Evolutionary conservation across 1,139 yeast species (phyloP), one percentile per base, ranked within the genome.

Genomic region (Yamadazyma aaseri): DNA sequence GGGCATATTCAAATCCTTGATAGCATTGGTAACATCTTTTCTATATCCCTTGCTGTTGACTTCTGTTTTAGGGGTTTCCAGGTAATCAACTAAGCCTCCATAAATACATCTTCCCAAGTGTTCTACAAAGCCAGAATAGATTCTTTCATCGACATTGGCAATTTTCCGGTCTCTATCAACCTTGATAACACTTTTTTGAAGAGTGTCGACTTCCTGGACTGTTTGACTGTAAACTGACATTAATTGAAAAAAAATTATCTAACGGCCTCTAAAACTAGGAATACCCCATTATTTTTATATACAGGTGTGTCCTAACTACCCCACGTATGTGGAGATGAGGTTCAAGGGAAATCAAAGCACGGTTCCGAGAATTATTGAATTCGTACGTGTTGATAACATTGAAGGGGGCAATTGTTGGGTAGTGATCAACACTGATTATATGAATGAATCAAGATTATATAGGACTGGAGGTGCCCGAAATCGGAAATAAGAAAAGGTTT

Each of bases 81-180:
- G 27, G 32, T 49, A 57, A 37, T 58, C 64, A 12, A 59, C 57
- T 16, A 58, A 40, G n/a, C 64, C 64, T 11, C 62, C 63, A 35
- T 58, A 58, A 26, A 58, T 55, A 35, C 64, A 59, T 34, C 64
- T 42, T 14, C 64, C 64, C 39, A 58, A 45, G 41, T 58, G 64
- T 35, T 58, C 64, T 12, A 56, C 49, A 35, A 58, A 58, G 6
- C 64, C 63, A 3, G 58, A 48, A 38, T 58, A 58, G 29, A 58
- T 53, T 17, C 50, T 53, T 20, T 47, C 50, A 33, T 57, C 58
- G 11, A 58, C 47, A 3, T 47, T 32, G 3, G 47, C 34, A 7
- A 44, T 14, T 1, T 34, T 38, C 25, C 49, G 28, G 20, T 29
- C 33, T 3, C 43, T 37, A 25, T 46, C 49, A 3, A 45, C 43